Evolutionary conservation across 73 alveolate genomes (phyloP), one percentile per base, ranked within the genome.

Genomic region (Loxodes magnus): DNA sequence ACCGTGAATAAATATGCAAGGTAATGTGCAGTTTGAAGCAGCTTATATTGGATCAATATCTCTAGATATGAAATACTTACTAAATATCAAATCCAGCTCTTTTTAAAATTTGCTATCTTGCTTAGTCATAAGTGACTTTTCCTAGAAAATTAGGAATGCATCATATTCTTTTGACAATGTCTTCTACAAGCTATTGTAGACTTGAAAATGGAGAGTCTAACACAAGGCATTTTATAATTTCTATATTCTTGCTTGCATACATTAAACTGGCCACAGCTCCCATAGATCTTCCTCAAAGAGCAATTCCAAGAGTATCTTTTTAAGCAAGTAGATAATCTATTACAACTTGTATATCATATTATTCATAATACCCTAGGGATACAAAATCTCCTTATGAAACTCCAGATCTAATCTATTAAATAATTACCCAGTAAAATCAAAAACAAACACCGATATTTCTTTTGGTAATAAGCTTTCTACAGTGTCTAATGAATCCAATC

Each of bases 1-100:
- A 0, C 78, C 88, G 44, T 75, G 89, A 27, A 71, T 51, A 56
- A 80, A 80, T 38, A 80, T 36, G 0, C 67, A 83, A n/a, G 94
- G 94, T 9, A 76, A 57, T 14, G 38, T 33, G 43, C 87, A 68
- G 29, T 68, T 59, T 14, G 62, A 39, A 4, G 86, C 79, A 43
- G 46, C 42, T 12, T 55, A 41, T 34, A 56, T 64, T 9, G 84
- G 82, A 33, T 74, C 67, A 30, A 75, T 30, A 14, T 60, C 68
- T 6, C 56, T 43, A 9, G 23, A 37, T 9, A 0, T 43, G 23
- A 43, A 34, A n/a, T 43, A 34, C n/a, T 25, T 43, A 43, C 27
- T 43, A 43, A 43, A 21, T 25, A 25, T 16, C 25, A 34, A 43
- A 20, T 43, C 56, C 12, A 25, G 25, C 39, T 43, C 56, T 1